These are phyloP conservation scores for Gautieria morchelliformis DNA, from an alignment of 768 basidiomycete species.

Conservation along the genomic window DNA sequence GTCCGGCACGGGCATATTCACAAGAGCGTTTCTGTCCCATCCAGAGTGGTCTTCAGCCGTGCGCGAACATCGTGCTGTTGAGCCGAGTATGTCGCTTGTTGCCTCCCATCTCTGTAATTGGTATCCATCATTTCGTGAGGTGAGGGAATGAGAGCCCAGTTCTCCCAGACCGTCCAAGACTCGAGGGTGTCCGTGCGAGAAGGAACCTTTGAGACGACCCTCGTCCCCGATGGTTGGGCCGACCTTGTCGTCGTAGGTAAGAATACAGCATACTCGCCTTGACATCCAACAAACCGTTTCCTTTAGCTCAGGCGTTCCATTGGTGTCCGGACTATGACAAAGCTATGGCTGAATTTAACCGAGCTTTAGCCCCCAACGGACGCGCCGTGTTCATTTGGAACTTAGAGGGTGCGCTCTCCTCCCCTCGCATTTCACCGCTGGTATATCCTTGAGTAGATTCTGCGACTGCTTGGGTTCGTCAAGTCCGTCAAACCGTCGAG, in stretches of 20 bases:
- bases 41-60: conserved; percentile 43
- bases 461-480: conserved; percentile 59
- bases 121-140: conserved; percentile 16
- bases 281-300: not conserved
- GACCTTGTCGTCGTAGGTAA: conserved; percentile 74
- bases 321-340: conserved; percentile 79
- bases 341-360: conserved; percentile 67
- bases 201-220: conserved; percentile 62
- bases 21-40: conserved; percentile 66
- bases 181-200: conserved; percentile 43
- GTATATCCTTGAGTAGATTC: conserved; percentile 30
- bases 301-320: conserved; percentile 65
- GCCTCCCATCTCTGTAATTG: not conserved
- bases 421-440: not conserved
- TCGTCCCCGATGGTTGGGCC: conserved; percentile 58
- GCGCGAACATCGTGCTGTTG: conserved; percentile 53
- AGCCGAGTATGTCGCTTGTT: conserved; percentile 42
- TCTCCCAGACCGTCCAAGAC: conserved; percentile 46
- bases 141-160: conserved; percentile 73
- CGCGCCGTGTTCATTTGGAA: conserved; percentile 80
- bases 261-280: conserved; percentile 2
- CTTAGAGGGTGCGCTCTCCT: conserved; percentile 61
- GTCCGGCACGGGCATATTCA: conserved; percentile 83
- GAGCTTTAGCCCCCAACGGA: conserved; percentile 72
- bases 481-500: conserved; percentile 63